Evolutionary conservation across 306 rosid genomes (phyloP), one percentile per base, ranked within the genome.

Genomic region (Parietaria judaica): DNA sequence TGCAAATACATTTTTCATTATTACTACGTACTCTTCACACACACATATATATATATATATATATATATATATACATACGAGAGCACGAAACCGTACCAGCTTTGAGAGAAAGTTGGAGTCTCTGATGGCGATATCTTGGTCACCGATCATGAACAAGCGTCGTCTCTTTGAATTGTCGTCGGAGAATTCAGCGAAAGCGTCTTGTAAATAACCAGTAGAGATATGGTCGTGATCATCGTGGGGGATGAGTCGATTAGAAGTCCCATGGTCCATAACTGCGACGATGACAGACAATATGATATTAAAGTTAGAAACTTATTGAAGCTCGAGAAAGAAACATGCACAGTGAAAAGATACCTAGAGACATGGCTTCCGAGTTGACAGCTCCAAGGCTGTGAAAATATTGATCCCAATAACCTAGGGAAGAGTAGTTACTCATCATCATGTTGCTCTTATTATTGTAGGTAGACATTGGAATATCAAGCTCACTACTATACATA

Each of bases 161-260:
- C 94, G 74, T 54, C 96, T 80, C 77, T 92, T 92, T 51, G 89
- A 74, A 44, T 72, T 66, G n/a, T n/a, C n/a, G n/a, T 80, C 82
- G 14, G 73, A 61, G 66, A 84, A 86, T 36, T 88, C 85, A 35
- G 84, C 11, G 83, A 92, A 79, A 51, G 96, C 99, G 72, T 92
- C 99, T 74, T 92, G 90, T 56, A 92, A 74, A 66, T 92, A 92
- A 7, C 99, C 99, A 23, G 90, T 80, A 1, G 95, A 88, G 73
- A 81, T 71, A 71, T 84, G 84, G 47, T 45, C 63, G 1, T 59
- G 31, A 37, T 58, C 15, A 4, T 39, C 44, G 3, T 59, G 41
- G 17, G 91, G 75, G 48, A 67, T 72, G 17, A 14, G 17, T 8
- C 13, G 4, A 6, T 7, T 9, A 49, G 12, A 49, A 49, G 6